A percentile compares a stretch with the other conserved stretches of the same genome.
phyloP scores from a whole-genome alignment of 75 land plant species.

The Larix kaempferi region DNA sequence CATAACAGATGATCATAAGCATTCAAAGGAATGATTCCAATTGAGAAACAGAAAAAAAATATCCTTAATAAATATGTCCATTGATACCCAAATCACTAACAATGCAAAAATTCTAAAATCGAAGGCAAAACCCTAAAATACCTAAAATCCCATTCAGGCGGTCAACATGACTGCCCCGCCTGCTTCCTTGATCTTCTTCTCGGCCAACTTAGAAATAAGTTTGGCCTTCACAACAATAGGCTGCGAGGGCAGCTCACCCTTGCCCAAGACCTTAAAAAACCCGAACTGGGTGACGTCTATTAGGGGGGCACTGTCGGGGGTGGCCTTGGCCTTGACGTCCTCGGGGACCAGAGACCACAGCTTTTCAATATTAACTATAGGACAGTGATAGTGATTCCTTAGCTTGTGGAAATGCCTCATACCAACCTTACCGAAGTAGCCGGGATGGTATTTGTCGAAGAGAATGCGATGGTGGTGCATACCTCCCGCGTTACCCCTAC shows the following conservation, averaged over 20 bases:
- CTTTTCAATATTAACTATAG: constrained; percentile 59
- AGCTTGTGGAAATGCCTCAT: constrained; percentile 64
- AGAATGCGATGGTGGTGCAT: constrained; percentile 66
- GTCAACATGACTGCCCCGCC: constrained; percentile 49
- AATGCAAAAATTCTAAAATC: not conserved
- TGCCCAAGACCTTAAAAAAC: constrained; percentile 54
- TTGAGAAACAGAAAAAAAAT: no score
- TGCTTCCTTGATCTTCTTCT: constrained; percentile 57
- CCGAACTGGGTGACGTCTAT: constrained; percentile 47
- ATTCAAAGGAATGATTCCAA: no score
- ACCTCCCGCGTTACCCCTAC: constrained; percentile 57
- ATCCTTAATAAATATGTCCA: no score
- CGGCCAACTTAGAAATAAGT: constrained; percentile 44
- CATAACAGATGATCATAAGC: no score
- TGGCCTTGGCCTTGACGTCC: constrained; percentile 38
- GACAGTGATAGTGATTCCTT: constrained; percentile 46
- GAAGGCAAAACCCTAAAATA: not conserved
- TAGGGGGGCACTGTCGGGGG: constrained; percentile 24
- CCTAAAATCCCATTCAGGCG: constrained; percentile 13
- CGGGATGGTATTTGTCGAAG: constrained; percentile 72
- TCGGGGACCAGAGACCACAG: constrained; percentile 60
- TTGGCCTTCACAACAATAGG: constrained; percentile 53
- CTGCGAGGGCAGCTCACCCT: constrained; percentile 27
- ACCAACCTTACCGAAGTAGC: constrained; percentile 70
- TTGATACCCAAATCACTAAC: no score